Base-by-base conservation (phyloP, 2,329 filamentous ascomycete genomes). In the Sclerotinia spermophila region DNA sequence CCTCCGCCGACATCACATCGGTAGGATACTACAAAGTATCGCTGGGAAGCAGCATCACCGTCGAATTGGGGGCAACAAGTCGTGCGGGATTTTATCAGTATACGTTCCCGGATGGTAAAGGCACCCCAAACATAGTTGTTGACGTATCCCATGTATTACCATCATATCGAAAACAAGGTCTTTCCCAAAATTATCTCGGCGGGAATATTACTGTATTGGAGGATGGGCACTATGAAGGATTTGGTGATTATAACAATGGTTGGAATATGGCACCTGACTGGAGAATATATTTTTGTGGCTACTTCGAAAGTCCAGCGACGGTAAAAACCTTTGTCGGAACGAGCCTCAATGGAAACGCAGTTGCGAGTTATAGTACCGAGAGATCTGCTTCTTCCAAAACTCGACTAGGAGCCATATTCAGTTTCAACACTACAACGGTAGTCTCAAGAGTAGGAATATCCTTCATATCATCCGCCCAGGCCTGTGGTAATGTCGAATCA, bases 121-220 rank as follows among this genome's bases (percentile, higher is more conserved):
- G 77, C 13, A 68, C 24, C 2, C 75, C 79, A 3, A 82, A 82
- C 24, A 82, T 86, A 56, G 76, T 91, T 24, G 82, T 91, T 19
- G 89, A 91, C 76, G 86, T 90, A 11, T 90, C 88, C 0, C 89
- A 91, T 77, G 84, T 87, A 33, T 80, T 91, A 60, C 84, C 87
- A 3, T 89, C 87, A 3, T 89, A 84, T 68, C 82, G 88, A 48
- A 86, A 86, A 1, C 82, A 86, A 73, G 86, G 86, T 0, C 82
- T 89, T 44, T 86, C 86, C 19, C 89, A 91, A 76, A 82, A 83
- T 55, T 91, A 90, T 76, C 81, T 86, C 10, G 84, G 85, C 21
- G 89, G 89, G 0, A 84, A 83, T 61, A 86, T 91, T 35, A 81
- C 80, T 3, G 80, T 89, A 15, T 76, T 78, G 0, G 82, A 85